Percentiles rank a stretch among this genome's conserved stretches.
Evolutionary conservation across 75 land plant genomes (phyloP).

Genomic region (Picea glauca): DNA sequence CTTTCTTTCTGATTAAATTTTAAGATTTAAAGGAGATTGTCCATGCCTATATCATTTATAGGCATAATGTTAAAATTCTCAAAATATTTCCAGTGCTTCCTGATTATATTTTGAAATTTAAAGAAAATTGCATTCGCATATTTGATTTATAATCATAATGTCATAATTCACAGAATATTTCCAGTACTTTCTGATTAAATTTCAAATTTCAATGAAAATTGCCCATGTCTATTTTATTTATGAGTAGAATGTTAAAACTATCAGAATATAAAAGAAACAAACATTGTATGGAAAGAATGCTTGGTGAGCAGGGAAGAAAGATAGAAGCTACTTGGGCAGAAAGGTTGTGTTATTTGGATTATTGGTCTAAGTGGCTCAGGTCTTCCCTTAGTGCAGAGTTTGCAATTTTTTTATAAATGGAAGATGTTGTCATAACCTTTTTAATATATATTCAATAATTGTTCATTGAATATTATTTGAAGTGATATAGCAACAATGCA

Average conservation of each 20-base stretch:
- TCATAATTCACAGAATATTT: background rate
- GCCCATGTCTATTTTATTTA: too few species aligned
- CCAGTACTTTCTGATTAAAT: too few species aligned
- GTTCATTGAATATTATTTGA: background rate
- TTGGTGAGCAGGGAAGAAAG: conserved; percentile 22
- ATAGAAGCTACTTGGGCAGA: conserved; percentile 24
- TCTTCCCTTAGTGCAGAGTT: background rate
- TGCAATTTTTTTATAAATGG: too few species aligned
- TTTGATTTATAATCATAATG: background rate
- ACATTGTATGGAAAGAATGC: too few species aligned
- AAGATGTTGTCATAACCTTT: too few species aligned
- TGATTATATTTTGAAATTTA: background rate
- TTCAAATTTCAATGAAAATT: too few species aligned
- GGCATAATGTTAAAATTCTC: background rate
- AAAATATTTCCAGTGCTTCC: background rate
- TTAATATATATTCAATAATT: too few species aligned
- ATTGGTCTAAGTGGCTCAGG: conserved; percentile 37
- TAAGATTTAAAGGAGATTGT: background rate
- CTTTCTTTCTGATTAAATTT: too few species aligned
- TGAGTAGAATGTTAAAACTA: too few species aligned
- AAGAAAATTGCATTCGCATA: background rate
- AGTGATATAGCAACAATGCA: background rate
- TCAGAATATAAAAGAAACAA: too few species aligned
- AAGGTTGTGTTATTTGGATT: conserved; percentile 35
- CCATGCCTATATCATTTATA: too few species aligned